phyloP scores from a whole-genome alignment of 352 stramenopile species.

The Phytopythium cucurbitacearum region DNA sequence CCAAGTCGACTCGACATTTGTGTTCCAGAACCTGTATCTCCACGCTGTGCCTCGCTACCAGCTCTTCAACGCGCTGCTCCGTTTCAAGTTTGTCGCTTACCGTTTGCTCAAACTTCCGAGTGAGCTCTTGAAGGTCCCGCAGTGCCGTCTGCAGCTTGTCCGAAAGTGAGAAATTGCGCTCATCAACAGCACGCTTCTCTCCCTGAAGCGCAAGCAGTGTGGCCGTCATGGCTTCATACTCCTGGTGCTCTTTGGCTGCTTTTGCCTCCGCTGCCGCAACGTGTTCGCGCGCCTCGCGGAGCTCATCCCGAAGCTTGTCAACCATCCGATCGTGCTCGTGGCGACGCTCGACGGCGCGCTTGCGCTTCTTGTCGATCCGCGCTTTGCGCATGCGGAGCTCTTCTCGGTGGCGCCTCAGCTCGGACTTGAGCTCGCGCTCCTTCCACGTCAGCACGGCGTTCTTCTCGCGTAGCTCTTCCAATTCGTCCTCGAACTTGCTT shows the following conservation, averaged over 20 bases:
- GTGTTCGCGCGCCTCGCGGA: constrained; percentile 16
- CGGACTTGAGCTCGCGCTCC: constrained; percentile 68
- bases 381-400: constrained; percentile 63
- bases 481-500: constrained; percentile 75
- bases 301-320: constrained; percentile 35
- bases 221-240: constrained; percentile 16
- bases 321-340: constrained; percentile 51
- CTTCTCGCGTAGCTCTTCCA: constrained; percentile 66
- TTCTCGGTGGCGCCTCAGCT: constrained; percentile 51
- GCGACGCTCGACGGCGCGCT: constrained; percentile 52
- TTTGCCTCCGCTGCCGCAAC: constrained; percentile 11
- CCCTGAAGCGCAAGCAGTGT: constrained; percentile 19
- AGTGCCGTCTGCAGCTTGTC: constrained; percentile 65
- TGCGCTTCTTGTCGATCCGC: constrained; percentile 70
- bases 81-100: constrained; percentile 38
- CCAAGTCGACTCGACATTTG: constrained; percentile 52
- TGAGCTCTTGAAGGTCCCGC: constrained; percentile 64
- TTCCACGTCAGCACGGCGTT: constrained; percentile 66
- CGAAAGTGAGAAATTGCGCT: constrained; percentile 39
- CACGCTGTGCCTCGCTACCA: constrained; percentile 36
- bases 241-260: constrained; percentile 11
- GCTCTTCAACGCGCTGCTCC: constrained; percentile 49
- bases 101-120: constrained; percentile 50
- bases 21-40: constrained; percentile 55
- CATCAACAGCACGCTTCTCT: constrained; percentile 41